phyloP scores from a whole-genome alignment of 129 eudicot species.

The Erigeron canadensis region DNA sequence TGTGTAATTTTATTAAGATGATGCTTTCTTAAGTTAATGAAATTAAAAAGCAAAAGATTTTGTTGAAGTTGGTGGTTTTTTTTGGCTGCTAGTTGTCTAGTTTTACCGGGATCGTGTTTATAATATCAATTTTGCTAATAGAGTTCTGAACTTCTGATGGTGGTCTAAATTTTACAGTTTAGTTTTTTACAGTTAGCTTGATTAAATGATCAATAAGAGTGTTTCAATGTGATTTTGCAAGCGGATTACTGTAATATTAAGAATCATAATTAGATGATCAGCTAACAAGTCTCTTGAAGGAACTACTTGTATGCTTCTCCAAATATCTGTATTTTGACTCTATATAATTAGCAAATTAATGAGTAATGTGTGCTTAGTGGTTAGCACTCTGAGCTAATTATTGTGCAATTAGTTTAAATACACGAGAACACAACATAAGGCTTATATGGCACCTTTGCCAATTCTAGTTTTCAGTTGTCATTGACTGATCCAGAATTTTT shows the following conservation, averaged over 20 bases:
- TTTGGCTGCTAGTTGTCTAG: constrained; percentile 5
- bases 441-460: neutral
- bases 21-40: neutral
- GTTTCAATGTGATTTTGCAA: constrained; percentile 6
- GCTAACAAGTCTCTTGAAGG: neutral
- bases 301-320: neutral
- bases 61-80: constrained; percentile 8
- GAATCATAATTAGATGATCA: neutral
- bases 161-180: neutral
- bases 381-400: neutral
- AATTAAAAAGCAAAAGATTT: neutral
- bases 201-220: constrained; percentile 12
- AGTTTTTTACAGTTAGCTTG: neutral
- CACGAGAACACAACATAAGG: neutral
- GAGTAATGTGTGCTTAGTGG: no score
- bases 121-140: neutral
- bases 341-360: neutral
- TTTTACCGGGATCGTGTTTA: neutral
- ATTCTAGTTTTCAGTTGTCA: neutral
- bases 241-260: neutral
- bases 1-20: neutral
- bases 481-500: neutral
- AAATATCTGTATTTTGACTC: neutral
- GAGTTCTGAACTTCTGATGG: neutral
- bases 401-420: neutral